These are phyloP conservation scores for Paspalum notatum DNA, from an alignment of 176 grass and related monocot species.

Conservation along the genomic window DNA sequence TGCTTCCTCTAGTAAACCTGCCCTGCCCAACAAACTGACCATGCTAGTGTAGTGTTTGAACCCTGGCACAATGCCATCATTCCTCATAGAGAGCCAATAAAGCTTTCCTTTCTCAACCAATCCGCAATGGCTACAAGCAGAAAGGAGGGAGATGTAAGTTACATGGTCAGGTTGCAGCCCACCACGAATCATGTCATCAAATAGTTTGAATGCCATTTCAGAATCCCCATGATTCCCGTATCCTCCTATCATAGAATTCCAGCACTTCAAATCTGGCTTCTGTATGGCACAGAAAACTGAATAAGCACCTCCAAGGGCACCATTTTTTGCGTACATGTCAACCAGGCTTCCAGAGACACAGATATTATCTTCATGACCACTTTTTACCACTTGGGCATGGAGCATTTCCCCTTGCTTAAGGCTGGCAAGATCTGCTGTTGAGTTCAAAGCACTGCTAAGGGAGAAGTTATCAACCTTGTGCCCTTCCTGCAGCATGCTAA, in stretches of 20 bases:
- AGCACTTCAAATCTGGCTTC: slow-evolving; percentile 82
- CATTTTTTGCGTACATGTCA: slow-evolving; percentile 90
- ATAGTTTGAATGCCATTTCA: slow-evolving; percentile 75
- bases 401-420: slow-evolving; percentile 82
- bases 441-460: slow-evolving; percentile 82
- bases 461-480: slow-evolving; percentile 87
- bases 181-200: slow-evolving; percentile 68
- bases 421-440: slow-evolving; percentile 60
- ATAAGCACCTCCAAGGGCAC: slow-evolving; percentile 54
- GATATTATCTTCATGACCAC: slow-evolving; percentile 67
- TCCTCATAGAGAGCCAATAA: slow-evolving; percentile 89
- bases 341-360: slow-evolving; percentile 81
- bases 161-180: slow-evolving; percentile 74
- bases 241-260: slow-evolving; percentile 90
- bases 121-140: slow-evolving; percentile 71
- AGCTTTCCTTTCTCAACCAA: slow-evolving; percentile 77
- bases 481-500: slow-evolving; percentile 62
- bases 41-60: slow-evolving; percentile 91
- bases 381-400: slow-evolving; percentile 72
- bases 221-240: slow-evolving; percentile 73
- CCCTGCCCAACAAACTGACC: slow-evolving; percentile 78
- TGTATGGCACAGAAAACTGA: slow-evolving; percentile 57
- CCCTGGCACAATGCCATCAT: slow-evolving; percentile 64
- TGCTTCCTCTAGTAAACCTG: slow-evolving; percentile 72
- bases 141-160: slow-evolving; percentile 87